phyloP scores from a whole-genome alignment of 345 rosid species.

The Salix dunnii region DNA sequence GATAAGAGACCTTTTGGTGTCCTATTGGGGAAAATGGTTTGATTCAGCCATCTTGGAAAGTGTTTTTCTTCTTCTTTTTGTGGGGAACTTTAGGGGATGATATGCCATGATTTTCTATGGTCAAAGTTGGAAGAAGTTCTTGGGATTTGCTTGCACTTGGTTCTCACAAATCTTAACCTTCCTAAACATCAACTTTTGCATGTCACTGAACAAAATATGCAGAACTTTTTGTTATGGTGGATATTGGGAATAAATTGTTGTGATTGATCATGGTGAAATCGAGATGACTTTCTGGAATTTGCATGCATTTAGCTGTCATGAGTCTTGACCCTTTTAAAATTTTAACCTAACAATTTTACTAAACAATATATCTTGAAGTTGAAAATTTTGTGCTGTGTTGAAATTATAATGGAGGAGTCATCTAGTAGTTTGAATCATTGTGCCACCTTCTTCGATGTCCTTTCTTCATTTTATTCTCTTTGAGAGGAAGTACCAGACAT shows the following conservation, averaged over 20 bases:
- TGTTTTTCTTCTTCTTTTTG: background rate
- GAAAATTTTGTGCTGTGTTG: background rate
- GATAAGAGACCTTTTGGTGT: slow-evolving; percentile 1
- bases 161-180: background rate
- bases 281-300: background rate
- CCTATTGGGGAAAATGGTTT: no score
- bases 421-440: background rate
- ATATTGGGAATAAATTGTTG: background rate
- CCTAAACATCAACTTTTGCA: background rate
- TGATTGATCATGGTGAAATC: no score
- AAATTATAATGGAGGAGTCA: background rate
- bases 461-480: background rate
- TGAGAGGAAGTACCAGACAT: background rate
- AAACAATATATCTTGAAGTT: background rate
- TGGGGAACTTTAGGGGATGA: background rate
- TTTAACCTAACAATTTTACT: background rate
- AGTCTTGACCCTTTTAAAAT: background rate
- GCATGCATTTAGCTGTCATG: background rate
- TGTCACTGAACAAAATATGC: background rate
- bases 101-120: no score
- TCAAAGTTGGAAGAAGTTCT: background rate
- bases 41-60: background rate
- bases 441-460: background rate
- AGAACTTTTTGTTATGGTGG: background rate
- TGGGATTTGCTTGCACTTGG: background rate